Evolutionary conservation across 2,329 filamentous ascomycete species (phyloP), one percentile per base, ranked within the genome.

Genomic region (Clonostachys solani): DNA sequence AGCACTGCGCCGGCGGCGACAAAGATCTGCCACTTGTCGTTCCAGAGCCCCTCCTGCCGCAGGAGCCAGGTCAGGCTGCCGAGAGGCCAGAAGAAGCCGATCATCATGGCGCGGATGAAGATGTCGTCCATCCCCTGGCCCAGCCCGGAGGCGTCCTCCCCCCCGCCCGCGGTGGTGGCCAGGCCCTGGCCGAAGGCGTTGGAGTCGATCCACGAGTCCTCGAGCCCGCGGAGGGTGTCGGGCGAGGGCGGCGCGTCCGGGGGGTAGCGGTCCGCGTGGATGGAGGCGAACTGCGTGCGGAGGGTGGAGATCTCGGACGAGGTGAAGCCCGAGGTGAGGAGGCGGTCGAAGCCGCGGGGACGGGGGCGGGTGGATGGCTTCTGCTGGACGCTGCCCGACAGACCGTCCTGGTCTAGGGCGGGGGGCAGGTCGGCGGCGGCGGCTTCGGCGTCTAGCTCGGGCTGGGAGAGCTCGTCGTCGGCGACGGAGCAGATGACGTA

Each of bases 401-500:
- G 70, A 1, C 72, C 74, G 48, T 69, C 65, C 13, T 58, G 55
- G 12, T 60, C 34, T 6, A 29, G 18, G 16, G 23, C n/a, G 10
- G 49, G 65, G 1, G 63, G 67, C 9, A 62, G 60, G 13, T 55
- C 59, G 15, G 74, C 65, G 12, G 68, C 68, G 55, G 67, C 64
- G 33, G 79, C 77, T 70, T 96, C 92, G 13, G 74, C 76, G 2
- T 75, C 77, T 18, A 97, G 78, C 49, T 96, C 90, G 1, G 73
- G 61, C 12, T 78, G 62, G 0, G 86, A 80, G 12, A 97, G 77
- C 23, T 80, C 73, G 63, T 89, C 84, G 63, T 89, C 84, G 47
- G 91, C 91, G 49, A 97, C 88, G 53, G 89, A 92, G 75, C 92
- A 97, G 72, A 95, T 95, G 51, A 97, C 86, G 65, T 95, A 96